Evolutionary conservation across 768 basidiomycete genomes (phyloP).

Genomic region (Roridomyces roridus): DNA sequence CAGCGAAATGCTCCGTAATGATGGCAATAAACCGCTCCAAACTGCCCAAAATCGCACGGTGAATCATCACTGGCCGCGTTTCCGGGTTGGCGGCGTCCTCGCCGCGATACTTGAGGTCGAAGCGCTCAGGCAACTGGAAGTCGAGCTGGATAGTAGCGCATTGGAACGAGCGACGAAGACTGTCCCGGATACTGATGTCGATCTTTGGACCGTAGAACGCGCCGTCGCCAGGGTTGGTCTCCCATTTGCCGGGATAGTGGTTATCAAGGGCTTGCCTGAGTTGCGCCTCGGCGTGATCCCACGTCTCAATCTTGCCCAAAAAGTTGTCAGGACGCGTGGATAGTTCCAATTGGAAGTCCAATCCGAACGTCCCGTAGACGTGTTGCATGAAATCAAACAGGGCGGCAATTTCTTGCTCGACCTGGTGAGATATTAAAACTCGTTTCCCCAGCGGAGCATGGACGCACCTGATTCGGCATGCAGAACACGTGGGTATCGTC

Average conservation of each 20-base stretch:
- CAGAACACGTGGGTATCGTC: slow-evolving; percentile 99
- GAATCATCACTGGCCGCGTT: slow-evolving; percentile 94
- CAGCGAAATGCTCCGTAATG: slow-evolving; percentile 95
- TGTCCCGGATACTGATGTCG: slow-evolving; percentile 95
- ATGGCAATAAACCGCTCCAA: slow-evolving; percentile 97
- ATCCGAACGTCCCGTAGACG: slow-evolving; percentile 93
- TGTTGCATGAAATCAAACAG: slow-evolving; percentile 96
- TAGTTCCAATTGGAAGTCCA: slow-evolving; percentile 91
- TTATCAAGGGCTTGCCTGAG: slow-evolving; percentile 83
- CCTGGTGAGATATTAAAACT: slow-evolving; percentile 44
- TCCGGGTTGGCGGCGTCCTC: slow-evolving; percentile 60
- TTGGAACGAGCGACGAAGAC: slow-evolving; percentile 92
- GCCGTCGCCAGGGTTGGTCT: slow-evolving; percentile 93
- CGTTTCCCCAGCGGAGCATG: neutral
- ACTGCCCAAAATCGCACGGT: slow-evolving; percentile 94
- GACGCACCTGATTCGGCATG: slow-evolving; percentile 82
- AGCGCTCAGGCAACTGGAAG: slow-evolving; percentile 97
- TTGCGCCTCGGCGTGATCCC: slow-evolving; percentile 93
- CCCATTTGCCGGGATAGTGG: slow-evolving; percentile 88
- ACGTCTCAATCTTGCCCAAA: slow-evolving; percentile 87
- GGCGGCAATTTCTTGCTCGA: slow-evolving; percentile 83
- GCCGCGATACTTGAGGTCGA: slow-evolving; percentile 91
- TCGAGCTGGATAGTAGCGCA: slow-evolving; percentile 99
- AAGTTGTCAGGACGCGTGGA: slow-evolving; percentile 96
- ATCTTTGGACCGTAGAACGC: slow-evolving; percentile 99